Evolutionary conservation across 306 rosid genomes (phyloP).

Genomic region (Rosa chinensis): DNA sequence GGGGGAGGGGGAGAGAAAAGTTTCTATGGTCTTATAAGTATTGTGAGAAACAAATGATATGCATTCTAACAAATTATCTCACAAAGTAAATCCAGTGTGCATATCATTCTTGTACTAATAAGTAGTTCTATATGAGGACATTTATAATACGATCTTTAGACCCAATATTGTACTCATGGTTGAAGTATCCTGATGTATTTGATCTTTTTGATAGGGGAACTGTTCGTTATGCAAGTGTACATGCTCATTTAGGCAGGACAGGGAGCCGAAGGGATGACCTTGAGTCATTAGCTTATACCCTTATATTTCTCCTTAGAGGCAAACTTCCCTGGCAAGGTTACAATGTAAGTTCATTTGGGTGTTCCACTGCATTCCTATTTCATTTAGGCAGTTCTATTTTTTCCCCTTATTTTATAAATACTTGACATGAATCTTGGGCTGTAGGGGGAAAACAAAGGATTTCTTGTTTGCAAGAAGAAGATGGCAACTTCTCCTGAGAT

Average conservation of each 20-base stretch:
- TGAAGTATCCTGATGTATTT: slow-evolving; percentile 5
- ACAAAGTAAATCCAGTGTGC: background rate
- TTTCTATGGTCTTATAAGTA: background rate
- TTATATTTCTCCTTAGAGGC: slow-evolving; percentile 41
- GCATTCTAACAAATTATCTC: background rate
- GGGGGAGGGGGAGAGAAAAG: background rate
- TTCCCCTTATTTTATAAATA: slow-evolving; percentile 2
- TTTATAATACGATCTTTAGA: background rate
- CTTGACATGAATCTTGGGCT: slow-evolving; percentile 4
- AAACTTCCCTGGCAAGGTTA: slow-evolving; percentile 49
- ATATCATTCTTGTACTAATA: background rate
- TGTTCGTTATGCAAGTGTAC: slow-evolving; percentile 44
- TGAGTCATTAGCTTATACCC: slow-evolving; percentile 40
- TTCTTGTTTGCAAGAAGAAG: slow-evolving; percentile 44
- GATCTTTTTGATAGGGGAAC: slow-evolving; percentile 31
- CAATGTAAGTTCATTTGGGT: slow-evolving; percentile 29
- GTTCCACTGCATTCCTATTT: slow-evolving; percentile 3
- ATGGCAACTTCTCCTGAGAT: slow-evolving; percentile 42
- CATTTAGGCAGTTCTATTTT: background rate
- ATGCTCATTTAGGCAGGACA: slow-evolving; percentile 44
- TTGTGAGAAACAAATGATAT: background rate
- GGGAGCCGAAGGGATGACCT: slow-evolving; percentile 46
- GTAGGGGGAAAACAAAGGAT: slow-evolving; percentile 45
- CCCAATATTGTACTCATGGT: background rate
- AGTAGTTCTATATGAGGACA: background rate